A percentile compares a stretch with the other conserved stretches of the same genome.
Conservation (phyloP, 805 yeast species). For the Yamadazyma insecticola region DNA sequence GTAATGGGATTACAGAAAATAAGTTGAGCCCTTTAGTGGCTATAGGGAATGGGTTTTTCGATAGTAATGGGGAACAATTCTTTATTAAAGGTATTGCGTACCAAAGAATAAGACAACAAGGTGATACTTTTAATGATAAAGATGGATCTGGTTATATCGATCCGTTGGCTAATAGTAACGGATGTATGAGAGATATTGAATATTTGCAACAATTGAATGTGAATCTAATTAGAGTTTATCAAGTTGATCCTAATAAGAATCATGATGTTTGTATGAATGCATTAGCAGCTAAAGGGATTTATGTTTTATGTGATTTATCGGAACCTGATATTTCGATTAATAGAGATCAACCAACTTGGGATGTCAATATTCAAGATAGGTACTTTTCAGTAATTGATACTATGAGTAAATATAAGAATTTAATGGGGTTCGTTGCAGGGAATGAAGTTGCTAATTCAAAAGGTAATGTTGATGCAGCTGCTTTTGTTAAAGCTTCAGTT, state of each 20-base stretch:
- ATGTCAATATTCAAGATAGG: conserved; percentile 22
- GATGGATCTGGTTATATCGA: conserved; percentile 46
- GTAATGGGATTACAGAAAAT: too few species aligned
- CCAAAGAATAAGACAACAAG: conserved; percentile 60
- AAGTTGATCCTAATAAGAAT: conserved; percentile 64
- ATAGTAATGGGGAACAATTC: conserved; percentile 72
- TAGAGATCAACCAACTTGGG: conserved; percentile 32
- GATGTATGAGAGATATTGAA: conserved; percentile 83
- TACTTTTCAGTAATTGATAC: conserved; percentile 31
- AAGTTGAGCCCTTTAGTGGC: too few species aligned
- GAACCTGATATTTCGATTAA: conserved; percentile 33
- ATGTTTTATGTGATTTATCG: conserved; percentile 31
- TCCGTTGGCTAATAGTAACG: conserved; percentile 66
- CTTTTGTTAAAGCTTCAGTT: conserved; percentile 34
- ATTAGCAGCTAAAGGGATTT: conserved; percentile 38
- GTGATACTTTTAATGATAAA: conserved; percentile 17
- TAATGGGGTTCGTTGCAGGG: conserved; percentile 38
- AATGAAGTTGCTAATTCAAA: conserved; percentile 34
- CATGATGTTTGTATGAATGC: conserved; percentile 78
- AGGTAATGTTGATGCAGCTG: conserved; percentile 23
- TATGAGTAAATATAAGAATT: conserved; percentile 26
- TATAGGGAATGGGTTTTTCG: conserved; percentile 57
- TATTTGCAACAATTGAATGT: conserved; percentile 62
- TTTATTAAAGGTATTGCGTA: conserved; percentile 86
- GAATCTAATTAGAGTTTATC: conserved; percentile 82